These are phyloP conservation scores for Letharia columbiana DNA, from an alignment of 495 filamentous ascomycete species.

Conservation along the genomic window DNA sequence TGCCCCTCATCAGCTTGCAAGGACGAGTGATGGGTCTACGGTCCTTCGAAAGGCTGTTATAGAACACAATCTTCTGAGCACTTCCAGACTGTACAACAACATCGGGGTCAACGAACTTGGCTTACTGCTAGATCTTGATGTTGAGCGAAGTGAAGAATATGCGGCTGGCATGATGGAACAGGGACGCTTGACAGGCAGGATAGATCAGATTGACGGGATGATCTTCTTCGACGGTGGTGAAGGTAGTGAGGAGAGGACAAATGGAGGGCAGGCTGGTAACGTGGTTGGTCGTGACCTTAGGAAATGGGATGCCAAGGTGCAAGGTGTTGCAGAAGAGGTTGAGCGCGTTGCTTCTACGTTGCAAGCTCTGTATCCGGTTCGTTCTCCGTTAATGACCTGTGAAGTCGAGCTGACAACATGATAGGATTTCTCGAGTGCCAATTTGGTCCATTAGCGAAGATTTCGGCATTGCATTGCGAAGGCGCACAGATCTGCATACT, in stretches of 20 bases:
- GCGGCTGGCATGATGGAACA: slow-evolving; percentile 95
- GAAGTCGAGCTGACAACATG: neutral
- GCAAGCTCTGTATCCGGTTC: slow-evolving; percentile 57
- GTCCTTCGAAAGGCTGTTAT: slow-evolving; percentile 91
- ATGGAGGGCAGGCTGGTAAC: slow-evolving; percentile 47
- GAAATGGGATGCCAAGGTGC: slow-evolving; percentile 83
- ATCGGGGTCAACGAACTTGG: slow-evolving; percentile 75
- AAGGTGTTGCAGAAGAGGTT: slow-evolving; percentile 75
- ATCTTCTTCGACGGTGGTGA: slow-evolving; percentile 74
- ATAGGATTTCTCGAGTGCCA: neutral
- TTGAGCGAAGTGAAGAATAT: slow-evolving; percentile 79
- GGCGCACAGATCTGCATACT: neutral
- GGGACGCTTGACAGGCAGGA: slow-evolving; percentile 71
- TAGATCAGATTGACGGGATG: slow-evolving; percentile 87
- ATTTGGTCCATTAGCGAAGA: neutral
- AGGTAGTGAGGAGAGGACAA: slow-evolving; percentile 53
- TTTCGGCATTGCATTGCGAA: neutral
- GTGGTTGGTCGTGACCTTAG: slow-evolving; percentile 60
- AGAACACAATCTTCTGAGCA: slow-evolving; percentile 88
- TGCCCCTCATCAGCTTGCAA: slow-evolving; percentile 78
- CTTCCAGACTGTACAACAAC: slow-evolving; percentile 80
- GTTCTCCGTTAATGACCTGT: neutral
- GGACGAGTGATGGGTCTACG: slow-evolving; percentile 79
- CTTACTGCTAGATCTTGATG: slow-evolving; percentile 64
- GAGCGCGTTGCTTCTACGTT: slow-evolving; percentile 74